Evolutionary conservation across 352 stramenopile species (phyloP), one percentile per base, ranked within the genome.

Genomic region (Phytophthora idaei): DNA sequence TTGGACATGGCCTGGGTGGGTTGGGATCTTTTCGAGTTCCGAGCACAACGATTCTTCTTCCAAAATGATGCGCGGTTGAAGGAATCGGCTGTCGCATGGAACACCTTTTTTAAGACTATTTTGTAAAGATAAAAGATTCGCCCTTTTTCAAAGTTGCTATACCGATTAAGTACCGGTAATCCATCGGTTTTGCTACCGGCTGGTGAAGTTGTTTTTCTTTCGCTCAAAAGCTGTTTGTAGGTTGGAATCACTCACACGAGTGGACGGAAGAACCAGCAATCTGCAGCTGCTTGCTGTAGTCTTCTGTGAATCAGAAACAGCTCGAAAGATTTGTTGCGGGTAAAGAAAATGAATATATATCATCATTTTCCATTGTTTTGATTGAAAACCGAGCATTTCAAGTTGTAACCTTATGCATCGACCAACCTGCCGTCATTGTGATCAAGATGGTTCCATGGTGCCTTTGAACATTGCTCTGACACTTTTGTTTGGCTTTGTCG

Each of bases 1-100:
- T 77, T 77, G 39, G 69, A 71, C 69, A 77, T 77, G 15, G 12
- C 36, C 10, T 42, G 11, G 21, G 36, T 28, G 27, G 41, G 11
- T 57, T 52, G 39, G 57, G 59, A 66, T 69, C 61, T 69, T 69
- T 27, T 55, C 55, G 29, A 42, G 28, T 10, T 17, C 9, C 34
- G 34, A 39, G 34, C 34, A 34, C 29, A 8, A 12, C 10, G 8
- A 42, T 9, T 17, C 17, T 61, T 53, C 55, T 61, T 61, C 55
- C 41, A n/a, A 31, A 49, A 60, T 60, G 53, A 61, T 42, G 50
- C 34, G 39, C 27, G 6, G 39, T 60, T 51, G 39, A 60, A 60
- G 53, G 10, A 2, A 4, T 42, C 48, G n/a, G 2, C 17, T 57
- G 51, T 57, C 51, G 34, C 51, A 57, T 36, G 50, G 17, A 57